phyloP scores from a whole-genome alignment of 169 alveolate genomes.

The Eimeria acervulina region DNA sequence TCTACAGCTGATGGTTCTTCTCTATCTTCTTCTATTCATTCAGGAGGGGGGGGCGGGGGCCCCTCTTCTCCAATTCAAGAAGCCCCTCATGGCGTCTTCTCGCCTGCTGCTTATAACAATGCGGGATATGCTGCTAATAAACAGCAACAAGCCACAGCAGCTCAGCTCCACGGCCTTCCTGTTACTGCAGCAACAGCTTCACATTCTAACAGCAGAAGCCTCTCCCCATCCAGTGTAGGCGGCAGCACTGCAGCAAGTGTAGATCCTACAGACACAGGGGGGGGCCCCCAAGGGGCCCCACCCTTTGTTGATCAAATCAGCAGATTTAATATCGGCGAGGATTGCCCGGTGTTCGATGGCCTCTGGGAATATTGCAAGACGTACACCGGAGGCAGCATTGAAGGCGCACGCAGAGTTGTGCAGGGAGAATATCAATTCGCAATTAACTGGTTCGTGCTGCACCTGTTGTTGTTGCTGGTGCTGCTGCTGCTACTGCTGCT shows the following conservation, averaged over 20 bases:
- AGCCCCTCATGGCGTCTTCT: not conserved
- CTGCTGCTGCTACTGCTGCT: not conserved
- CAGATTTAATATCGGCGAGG: conserved; percentile 89
- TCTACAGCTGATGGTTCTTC: not conserved
- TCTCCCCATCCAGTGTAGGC: not conserved
- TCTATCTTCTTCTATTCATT: no score
- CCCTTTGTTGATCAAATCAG: conserved; percentile 22
- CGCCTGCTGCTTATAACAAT: not conserved
- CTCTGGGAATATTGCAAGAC: conserved; percentile 93
- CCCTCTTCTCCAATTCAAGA: conserved; percentile 1
- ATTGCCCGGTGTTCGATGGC: conserved; percentile 99
- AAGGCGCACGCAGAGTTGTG: conserved; percentile 96
- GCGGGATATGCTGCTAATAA: not conserved
- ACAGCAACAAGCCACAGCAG: not conserved
- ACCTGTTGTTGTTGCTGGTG: not conserved
- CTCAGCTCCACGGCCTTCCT: conserved; percentile 21
- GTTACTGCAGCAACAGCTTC: conserved; percentile 15
- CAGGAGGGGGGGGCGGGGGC: not conserved
- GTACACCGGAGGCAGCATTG: conserved; percentile 83
- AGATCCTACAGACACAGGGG: not conserved
- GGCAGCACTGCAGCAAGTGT: not conserved
- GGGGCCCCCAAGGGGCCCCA: conserved; percentile 41
- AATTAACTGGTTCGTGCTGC: conserved; percentile 91
- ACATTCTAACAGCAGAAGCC: not conserved
- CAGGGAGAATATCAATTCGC: conserved; percentile 97